phyloP scores from a whole-genome alignment of 352 stramenopile species.

The Globisporangium perplexum region DNA sequence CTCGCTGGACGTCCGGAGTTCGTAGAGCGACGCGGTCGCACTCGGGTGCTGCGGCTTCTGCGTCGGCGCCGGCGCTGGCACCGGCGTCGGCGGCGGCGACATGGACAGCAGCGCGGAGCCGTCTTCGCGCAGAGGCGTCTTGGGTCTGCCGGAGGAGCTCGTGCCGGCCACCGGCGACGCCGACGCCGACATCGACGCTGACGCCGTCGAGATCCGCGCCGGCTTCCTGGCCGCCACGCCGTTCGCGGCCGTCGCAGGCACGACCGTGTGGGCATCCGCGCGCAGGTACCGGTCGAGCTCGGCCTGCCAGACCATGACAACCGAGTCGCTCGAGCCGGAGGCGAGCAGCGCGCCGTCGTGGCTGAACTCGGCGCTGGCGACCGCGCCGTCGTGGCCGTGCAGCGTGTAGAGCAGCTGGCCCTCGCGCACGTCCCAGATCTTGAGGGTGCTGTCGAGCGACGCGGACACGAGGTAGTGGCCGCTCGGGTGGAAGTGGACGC shows the following conservation, averaged over 20 bases:
- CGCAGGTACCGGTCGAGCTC: conserved; percentile 76
- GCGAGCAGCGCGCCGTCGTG: conserved; percentile 58
- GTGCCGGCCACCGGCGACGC: background rate
- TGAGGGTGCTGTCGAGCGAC: conserved; percentile 83
- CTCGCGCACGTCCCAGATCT: conserved; percentile 92
- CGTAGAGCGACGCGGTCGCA: conserved; percentile 25
- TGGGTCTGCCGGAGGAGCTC: background rate
- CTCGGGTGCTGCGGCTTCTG: conserved; percentile 36
- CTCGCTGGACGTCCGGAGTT: conserved; percentile 13
- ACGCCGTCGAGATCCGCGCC: conserved; percentile 4
- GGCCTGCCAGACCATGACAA: conserved; percentile 85
- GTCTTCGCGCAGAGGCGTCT: conserved; percentile 2
- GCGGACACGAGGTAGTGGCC: conserved; percentile 90
- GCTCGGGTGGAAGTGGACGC: conserved; percentile 86
- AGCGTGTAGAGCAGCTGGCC: conserved; percentile 92
- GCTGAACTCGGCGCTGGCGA: conserved; percentile 69
- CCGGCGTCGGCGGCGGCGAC: conserved; percentile 31
- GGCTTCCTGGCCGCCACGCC: conserved; percentile 1
- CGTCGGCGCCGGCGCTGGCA: conserved; percentile 27
- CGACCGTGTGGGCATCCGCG: no score
- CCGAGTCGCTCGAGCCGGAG: conserved; percentile 65
- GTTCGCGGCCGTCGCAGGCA: no score
- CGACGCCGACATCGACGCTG: background rate
- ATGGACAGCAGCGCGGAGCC: conserved; percentile 4
- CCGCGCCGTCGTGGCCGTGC: conserved; percentile 76